Evolutionary conservation across 306 rosid genomes (phyloP), one percentile per base, ranked within the genome.

Genomic region (Casuarina cunninghamiana): DNA sequence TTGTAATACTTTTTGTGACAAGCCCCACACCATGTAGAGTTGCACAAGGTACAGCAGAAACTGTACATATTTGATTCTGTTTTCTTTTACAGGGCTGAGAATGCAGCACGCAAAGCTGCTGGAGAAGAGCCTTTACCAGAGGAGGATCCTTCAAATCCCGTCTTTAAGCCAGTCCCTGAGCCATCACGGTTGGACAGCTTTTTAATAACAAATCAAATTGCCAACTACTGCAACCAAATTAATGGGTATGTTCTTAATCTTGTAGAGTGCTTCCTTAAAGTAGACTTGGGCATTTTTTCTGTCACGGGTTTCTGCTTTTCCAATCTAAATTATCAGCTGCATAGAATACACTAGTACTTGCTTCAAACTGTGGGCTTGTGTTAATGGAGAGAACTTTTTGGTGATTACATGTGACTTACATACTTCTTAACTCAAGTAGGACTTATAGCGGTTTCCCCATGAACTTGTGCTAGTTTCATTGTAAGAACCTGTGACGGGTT

Each of bases 161-260:
- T 88, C 60, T 95, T 95, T 75, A 95, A 95, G 87, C 90, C 97
- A 45, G 81, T 91, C 7, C 89, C 97, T 0, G 99, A 95, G 88
- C 99, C 99, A 45, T 91, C 99, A 10, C 94, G 99, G 39, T 86
- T 95, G 88, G 97, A 95, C 72, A 89, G 97, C 89, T 95, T 91
- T 84, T 96, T 95, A 77, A 91, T 95, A 76, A 95, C 97, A 48
- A 95, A 95, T 75, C 99, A 95, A 87, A 83, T 95, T 62, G 81
- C 94, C 41, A 95, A 91, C 88, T 91, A 91, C 90, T 95, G 99
- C 90, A 93, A 89, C 92, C 99, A 95, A 83, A 93, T 95, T 79
- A 95, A 95, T 63, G 97, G 97, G 98, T 95, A 95, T 57, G 91
- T 84, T 26, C 48, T 60, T 15, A 74, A 44, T 71, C 60, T 62